Base-by-base conservation (phyloP, 441 rosid species). In the Macaranga tanarius region DNA sequence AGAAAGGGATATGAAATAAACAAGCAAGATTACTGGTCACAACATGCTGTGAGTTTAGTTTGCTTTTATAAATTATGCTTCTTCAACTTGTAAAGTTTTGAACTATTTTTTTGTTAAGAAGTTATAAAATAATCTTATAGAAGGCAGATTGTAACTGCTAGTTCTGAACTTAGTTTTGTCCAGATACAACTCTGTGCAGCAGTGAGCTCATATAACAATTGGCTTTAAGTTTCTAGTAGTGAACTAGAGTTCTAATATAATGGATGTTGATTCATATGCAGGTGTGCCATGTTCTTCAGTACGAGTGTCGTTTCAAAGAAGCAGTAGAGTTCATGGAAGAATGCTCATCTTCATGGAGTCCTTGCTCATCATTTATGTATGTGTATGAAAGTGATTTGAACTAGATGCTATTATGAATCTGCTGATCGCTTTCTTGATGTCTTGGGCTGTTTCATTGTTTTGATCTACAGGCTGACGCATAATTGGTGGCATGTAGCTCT, bases 401-500 rank as follows among this genome's bases (percentile, higher is more conserved):
- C 44, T 56, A 44, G 13, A 23, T 44, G 8, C 28, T 50, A 57
- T 71, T 48, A 23, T 31, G 34, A 47, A 55, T 31, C 65, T 52
- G 26, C 22, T 55, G n/a, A 40, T 66, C 67, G 50, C 9, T 69
- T 66, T 63, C 13, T 38, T 66, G n/a, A 74, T 73, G 60, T 56
- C 61, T 26, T 19, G 57, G 51, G 25, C 67, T 42, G 44, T 2
- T 65, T 34, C n/a, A 54, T 54, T 50, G 13, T 55, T 69, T 74
- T 12, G 66, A 71, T 65, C 42, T 25, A 61, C 71, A 95, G 99
- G 92, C 81, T 82, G 52, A 95, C 97, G 31, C 97, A 95, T 86
- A 89, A 95, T 77, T 95, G 99, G 99, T 95, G 99, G 97, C 99
- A 92, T 67, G 83, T 91, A 62, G 95, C 97, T 59, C 92, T 95